Conservation (phyloP, 768 basidiomycete species). For the Asterophora lycoperdoides region DNA sequence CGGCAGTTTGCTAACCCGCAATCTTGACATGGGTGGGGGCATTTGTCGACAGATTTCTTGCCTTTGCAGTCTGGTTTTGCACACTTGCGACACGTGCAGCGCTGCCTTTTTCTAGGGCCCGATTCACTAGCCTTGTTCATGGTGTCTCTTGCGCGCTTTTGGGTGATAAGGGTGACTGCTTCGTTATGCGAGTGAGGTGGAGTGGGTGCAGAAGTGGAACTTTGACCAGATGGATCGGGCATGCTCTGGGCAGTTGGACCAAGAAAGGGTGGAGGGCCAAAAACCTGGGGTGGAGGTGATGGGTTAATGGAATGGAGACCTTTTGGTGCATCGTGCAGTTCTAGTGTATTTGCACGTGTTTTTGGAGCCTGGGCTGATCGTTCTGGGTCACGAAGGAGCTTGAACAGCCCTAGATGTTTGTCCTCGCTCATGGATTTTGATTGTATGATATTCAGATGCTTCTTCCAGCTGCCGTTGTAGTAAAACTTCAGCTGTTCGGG, state of each 20-base stretch:
- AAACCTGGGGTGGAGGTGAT: not conserved
- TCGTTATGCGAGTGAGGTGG: not conserved
- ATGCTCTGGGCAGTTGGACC: too few relatives aligned
- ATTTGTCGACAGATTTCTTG: too few relatives aligned
- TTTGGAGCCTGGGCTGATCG: not conserved
- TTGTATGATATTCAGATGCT: conserved; percentile 1
- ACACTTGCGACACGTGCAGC: conserved; percentile 2
- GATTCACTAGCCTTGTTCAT: too few relatives aligned
- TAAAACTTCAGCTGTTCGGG: not conserved
- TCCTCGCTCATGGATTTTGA: conserved; percentile 3
- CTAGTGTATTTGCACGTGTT: not conserved
- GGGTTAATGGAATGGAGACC: not conserved
- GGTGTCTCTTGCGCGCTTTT: not conserved
- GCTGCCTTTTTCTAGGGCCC: not conserved
- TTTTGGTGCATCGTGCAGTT: not conserved
- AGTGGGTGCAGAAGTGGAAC: not conserved
- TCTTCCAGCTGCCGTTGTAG: conserved; percentile 5
- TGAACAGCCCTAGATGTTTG: not conserved
- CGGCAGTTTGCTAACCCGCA: too few relatives aligned
- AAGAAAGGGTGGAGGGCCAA: too few relatives aligned
- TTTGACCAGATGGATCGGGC: too few relatives aligned
- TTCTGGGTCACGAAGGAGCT: not conserved
- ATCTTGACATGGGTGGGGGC: not conserved
- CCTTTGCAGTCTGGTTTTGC: not conserved
- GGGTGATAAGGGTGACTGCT: not conserved